phyloP scores from a whole-genome alignment of 208 protist genomes.

The Herpetomonas muscarum region DNA sequence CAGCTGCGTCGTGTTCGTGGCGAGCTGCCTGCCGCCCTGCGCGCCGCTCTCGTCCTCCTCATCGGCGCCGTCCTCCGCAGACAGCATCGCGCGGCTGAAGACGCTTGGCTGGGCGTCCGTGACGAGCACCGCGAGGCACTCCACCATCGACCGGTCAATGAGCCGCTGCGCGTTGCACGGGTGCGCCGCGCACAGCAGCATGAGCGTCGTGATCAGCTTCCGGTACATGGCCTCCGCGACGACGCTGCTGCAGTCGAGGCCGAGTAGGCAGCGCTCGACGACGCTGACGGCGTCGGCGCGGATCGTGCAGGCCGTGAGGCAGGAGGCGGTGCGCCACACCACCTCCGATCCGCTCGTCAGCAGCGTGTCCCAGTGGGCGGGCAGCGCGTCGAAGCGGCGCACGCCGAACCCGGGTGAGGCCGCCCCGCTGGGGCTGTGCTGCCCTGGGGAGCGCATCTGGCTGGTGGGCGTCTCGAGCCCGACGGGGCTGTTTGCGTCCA shows the following conservation, averaged over 20 bases:
- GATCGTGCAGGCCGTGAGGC: slow-evolving; percentile 49
- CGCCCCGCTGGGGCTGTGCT: slow-evolving; percentile 1
- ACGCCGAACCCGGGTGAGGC: neutral
- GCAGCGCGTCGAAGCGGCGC: slow-evolving; percentile 53
- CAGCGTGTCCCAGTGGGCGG: slow-evolving; percentile 58
- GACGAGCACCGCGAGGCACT: slow-evolving; percentile 53
- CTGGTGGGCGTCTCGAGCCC: neutral
- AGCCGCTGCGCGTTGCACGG: slow-evolving; percentile 58
- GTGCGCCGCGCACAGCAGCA: slow-evolving; percentile 62
- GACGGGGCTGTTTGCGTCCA: neutral
- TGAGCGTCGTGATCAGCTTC: slow-evolving; percentile 50
- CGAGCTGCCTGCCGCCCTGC: slow-evolving; percentile 24
- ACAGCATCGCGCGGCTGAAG: slow-evolving; percentile 25
- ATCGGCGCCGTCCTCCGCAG: slow-evolving; percentile 1
- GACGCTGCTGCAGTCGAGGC: slow-evolving; percentile 43
- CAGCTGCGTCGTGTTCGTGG: slow-evolving; percentile 63
- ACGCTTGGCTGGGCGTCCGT: slow-evolving; percentile 55
- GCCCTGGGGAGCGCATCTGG: slow-evolving; percentile 1
- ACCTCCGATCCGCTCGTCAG: slow-evolving; percentile 38
- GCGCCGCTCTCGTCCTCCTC: neutral
- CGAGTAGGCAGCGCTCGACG: slow-evolving; percentile 44
- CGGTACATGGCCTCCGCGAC: slow-evolving; percentile 65
- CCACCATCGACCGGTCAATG: slow-evolving; percentile 37
- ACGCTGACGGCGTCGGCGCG: slow-evolving; percentile 22
- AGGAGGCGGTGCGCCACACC: slow-evolving; percentile 66